Percentiles rank a stretch among this genome's conserved stretches.
These are phyloP conservation scores for Pneumocystis murina DNA, from an alignment of 1,139 yeast genomes.

Conservation along the genomic window DNA sequence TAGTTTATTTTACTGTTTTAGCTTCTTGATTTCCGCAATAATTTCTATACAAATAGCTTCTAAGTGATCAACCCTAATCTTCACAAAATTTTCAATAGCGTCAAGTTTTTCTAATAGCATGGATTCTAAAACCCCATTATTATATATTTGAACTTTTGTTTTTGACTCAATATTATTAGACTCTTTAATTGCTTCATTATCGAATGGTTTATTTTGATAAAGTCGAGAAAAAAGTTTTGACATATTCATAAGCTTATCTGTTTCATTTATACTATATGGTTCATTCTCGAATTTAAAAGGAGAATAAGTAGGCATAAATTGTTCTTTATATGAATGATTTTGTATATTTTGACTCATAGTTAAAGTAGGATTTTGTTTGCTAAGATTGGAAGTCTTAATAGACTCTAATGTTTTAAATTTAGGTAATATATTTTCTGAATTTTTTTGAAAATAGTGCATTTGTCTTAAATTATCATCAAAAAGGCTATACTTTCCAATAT, in stretches of 20 bases:
- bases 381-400: not conserved
- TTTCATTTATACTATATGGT: not conserved
- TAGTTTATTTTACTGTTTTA: not conserved
- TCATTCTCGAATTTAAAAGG: not conserved
- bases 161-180: not conserved
- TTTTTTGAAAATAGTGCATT: not conserved
- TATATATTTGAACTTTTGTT: not conserved
- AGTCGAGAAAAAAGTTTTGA: not conserved
- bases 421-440: not conserved
- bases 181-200: not conserved
- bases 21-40: not conserved
- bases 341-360: not conserved
- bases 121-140: not conserved
- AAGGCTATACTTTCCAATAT: not conserved
- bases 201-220: not conserved
- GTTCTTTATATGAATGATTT: not conserved
- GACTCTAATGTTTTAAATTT: not conserved
- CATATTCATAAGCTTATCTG: not conserved
- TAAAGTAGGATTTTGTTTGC: not conserved
- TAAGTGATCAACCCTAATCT: not conserved
- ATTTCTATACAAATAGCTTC: not conserved
- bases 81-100: not conserved
- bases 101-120: not conserved
- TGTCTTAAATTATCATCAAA: not conserved
- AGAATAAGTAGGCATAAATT: not conserved